These are phyloP conservation scores for Tubosaeta brunneosetosa DNA, from an alignment of 768 basidiomycete species.

Conservation along the genomic window DNA sequence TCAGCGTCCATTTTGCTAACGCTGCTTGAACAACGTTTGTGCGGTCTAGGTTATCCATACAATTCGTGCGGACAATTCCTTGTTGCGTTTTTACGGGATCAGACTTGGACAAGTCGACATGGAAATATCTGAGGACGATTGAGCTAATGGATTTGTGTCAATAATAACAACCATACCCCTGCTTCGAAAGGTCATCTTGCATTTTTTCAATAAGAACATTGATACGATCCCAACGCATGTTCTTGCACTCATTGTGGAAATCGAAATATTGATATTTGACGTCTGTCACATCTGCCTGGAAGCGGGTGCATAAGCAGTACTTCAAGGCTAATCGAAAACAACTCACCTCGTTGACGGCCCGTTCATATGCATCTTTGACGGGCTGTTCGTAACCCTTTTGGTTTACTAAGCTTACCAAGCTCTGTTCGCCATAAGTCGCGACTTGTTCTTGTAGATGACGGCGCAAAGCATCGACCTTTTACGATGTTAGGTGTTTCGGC, in stretches of 20 bases:
- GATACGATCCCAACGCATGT: conserved; percentile 94
- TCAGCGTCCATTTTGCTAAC: conserved; percentile 80
- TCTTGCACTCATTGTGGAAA: conserved; percentile 92
- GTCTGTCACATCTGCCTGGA: conserved; percentile 56
- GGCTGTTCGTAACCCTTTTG: conserved; percentile 90
- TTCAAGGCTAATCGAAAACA: not conserved
- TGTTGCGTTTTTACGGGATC: conserved; percentile 57
- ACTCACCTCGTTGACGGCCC: conserved; percentile 58
- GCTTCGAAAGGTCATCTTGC: conserved; percentile 58
- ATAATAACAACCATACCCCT: conserved; percentile 47
- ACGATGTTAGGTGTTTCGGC: conserved; percentile 2
- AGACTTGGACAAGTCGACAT: conserved; percentile 46
- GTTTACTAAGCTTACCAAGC: conserved; percentile 88
- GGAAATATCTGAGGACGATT: conserved; percentile 62
- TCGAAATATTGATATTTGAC: conserved; percentile 94
- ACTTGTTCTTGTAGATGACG: conserved; percentile 73
- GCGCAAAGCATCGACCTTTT: conserved; percentile 63
- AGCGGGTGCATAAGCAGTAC: not conserved
- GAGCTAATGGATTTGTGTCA: conserved; percentile 1
- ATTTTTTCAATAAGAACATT: conserved; percentile 73
- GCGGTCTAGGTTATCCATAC: conserved; percentile 95
- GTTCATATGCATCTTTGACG: conserved; percentile 93
- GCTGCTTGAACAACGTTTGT: conserved; percentile 96
- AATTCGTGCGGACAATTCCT: conserved; percentile 88
- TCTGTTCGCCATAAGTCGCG: conserved; percentile 69